Base-by-base conservation (phyloP, 2,329 filamentous ascomycete genomes). In the Apiospora aurea region DNA sequence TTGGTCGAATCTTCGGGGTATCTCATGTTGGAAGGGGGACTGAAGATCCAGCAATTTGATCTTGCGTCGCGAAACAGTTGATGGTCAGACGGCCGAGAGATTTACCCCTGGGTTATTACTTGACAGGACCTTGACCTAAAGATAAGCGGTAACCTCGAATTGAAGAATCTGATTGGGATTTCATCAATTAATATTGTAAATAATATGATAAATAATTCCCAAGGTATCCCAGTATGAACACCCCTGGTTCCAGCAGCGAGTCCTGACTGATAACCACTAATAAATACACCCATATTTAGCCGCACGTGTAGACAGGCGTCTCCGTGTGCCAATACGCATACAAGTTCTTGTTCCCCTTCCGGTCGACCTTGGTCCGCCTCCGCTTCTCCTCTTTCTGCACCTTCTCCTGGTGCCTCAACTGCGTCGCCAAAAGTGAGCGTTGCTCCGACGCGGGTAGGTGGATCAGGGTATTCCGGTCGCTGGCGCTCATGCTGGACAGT, bases 321-420 rank as follows among this genome's bases (percentile, higher is more conserved):
- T 80, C 79, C 1, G 79, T 80, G 29, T 73, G n/a, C 79, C 79
- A 80, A 70, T 80, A 80, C 0, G 79, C 57, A 41, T 64, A 64
- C 57, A 64, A 11, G 21, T 64, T 81, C 76, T 80, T 81, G 70
- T 81, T 81, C 46, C 79, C 79, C 74, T 80, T 80, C 8, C 78
- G 75, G 47, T 81, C 79, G 16, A 80, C 74, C 34, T 73, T 79
- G 21, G 72, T 51, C 72, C 74, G 76, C 71, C 74, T 73, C 24
- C 78, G 74, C 13, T 73, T 74, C 76, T 80, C 78, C 26, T 76
- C 75, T 41, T 78, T 79, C 53, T 79, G 76, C 69, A 74, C 68
- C 71, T 74, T 76, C 26, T 73, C 75, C 34, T 46, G 64, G 4
- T 77, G 74, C 51, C 73, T 72, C 8, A 75, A 71, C 44, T 78